Base-by-base conservation (phyloP, 768 basidiomycete genomes). In the Tricholoma furcatifolium region DNA sequence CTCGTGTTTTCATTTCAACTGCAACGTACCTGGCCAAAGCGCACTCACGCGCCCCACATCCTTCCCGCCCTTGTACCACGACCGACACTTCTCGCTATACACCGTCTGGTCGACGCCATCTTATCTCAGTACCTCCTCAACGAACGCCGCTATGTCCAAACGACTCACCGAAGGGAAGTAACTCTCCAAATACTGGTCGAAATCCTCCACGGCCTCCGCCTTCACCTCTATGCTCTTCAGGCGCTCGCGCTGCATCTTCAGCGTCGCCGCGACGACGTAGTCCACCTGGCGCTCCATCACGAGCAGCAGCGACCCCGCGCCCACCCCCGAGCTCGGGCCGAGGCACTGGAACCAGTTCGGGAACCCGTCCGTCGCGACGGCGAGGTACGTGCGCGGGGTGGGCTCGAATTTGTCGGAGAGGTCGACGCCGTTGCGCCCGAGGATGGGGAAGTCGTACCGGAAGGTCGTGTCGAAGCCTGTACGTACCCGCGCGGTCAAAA, bases 11-110 rank as follows among this genome's bases (percentile, higher is more conserved):
- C 4, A 27, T 18, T 17, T 44, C 12, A 8, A 10, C 39, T 5
- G 12, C 17, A 14, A 43, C 68, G 32, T 60, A 81, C 81, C 81
- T 15, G 84, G 84, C 81, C 81, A 87, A 6, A 87, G 68, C 1
- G 73, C 82, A 20, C 76, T 74, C 7, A 85, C 69, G 2, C 79
- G 74, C 1, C 84, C 83, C 64, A 82, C 79, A 55, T 78, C 77
- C 55, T 77, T 79, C 4, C 82, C 83, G 38, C 67, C 70, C 61
- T 85, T 85, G 61, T 85, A 86, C 84, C 85, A 87, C 30, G 81
- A 81, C 12, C 75, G 68, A 57, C 83, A 85, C 56, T 78, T 78
- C 43, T 76, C 73, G 34, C 76, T 73, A 62, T 79, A 85, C 2
- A 85, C 81, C 4, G 81, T 84, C 80, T 83, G n/a, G n/a, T n/a